Evolutionary conservation across 1,284 basidiomycete genomes (phyloP).

Genomic region (Ceratobasidium sp.): DNA sequence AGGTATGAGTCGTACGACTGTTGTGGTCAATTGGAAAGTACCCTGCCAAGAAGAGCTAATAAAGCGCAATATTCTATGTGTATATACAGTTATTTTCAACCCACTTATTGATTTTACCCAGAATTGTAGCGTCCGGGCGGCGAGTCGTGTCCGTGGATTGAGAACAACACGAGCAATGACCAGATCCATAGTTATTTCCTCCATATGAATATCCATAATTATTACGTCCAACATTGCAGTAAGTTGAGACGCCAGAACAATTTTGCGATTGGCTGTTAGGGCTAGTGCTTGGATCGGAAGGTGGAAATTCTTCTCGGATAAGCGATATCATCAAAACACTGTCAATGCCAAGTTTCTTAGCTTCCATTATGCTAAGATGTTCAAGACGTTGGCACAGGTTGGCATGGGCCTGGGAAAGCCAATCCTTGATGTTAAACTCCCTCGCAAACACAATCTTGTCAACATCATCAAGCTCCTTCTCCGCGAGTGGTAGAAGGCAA

Average conservation of each 20-base stretch:
- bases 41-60: not conserved
- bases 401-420: constrained; percentile 23
- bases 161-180: not conserved
- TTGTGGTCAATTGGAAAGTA: not conserved
- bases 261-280: too few species aligned
- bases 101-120: not conserved
- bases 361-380: constrained; percentile 30
- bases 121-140: too few species aligned
- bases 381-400: constrained; percentile 18
- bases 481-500: not conserved
- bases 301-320: constrained; percentile 28
- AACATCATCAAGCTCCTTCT: not conserved
- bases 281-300: too few species aligned
- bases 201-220: too few species aligned
- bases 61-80: not conserved
- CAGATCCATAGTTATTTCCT: not conserved
- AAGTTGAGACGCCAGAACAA: too few species aligned
- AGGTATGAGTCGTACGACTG: too few species aligned
- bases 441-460: constrained; percentile 40
- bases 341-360: constrained; percentile 9
- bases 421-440: constrained; percentile 25
- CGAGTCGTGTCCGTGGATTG: not conserved
- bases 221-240: too few species aligned
- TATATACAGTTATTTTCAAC: not conserved
- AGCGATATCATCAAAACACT: constrained; percentile 10